Base-by-base conservation (phyloP, 1,139 yeast species). In the Yamadazyma spencermartinsiae region DNA sequence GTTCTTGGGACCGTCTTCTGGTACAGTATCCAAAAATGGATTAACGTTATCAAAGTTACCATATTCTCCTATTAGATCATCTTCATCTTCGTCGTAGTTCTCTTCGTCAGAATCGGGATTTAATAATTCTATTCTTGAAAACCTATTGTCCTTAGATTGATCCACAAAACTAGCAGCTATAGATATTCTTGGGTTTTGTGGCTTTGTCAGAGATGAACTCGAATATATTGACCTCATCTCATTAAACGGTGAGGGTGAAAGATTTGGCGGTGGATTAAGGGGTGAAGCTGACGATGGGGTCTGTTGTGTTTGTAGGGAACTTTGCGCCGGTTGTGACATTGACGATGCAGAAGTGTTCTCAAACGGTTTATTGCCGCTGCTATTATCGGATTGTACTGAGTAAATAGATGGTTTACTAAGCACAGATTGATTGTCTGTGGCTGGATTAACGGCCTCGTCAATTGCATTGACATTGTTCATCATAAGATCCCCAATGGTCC, bases 401-500 rank as follows among this genome's bases (percentile, higher is more conserved):
- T 45, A 39, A 12, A 56, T 46, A 1, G 63, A 56, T 20, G 57
- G 61, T 36, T 53, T 57, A 37, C 53, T 55, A 44, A 53, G 55
- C 27, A 49, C 46, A 3, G 59, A 58, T 28, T 46, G 51, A 8
- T 46, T 48, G 40, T 61, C 65, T 27, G 49, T 53, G 12, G 38
- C 35, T 27, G 52, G 46, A 33, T 56, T 54, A 10, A 78, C 68
- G 0, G 80, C 84, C 34, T 73, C 79, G 49, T 81, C 87, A 4
- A 80, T 74, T 15, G 84, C 82, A 40, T 65, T 70, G 1, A 79
- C 74, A 45, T 75, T 79, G 43, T 73, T 78, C 41, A 83, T 66
- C 63, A 83, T 66, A 32, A 84, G 76, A 51, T 82, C 89, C 13
- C 92, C 94, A 36, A 85, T 72, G 0, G 84, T 80, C 31, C 73